Evolutionary conservation across 139 green algal species (phyloP).

Genomic region (Auxenochlorella pyrenoidosa): DNA sequence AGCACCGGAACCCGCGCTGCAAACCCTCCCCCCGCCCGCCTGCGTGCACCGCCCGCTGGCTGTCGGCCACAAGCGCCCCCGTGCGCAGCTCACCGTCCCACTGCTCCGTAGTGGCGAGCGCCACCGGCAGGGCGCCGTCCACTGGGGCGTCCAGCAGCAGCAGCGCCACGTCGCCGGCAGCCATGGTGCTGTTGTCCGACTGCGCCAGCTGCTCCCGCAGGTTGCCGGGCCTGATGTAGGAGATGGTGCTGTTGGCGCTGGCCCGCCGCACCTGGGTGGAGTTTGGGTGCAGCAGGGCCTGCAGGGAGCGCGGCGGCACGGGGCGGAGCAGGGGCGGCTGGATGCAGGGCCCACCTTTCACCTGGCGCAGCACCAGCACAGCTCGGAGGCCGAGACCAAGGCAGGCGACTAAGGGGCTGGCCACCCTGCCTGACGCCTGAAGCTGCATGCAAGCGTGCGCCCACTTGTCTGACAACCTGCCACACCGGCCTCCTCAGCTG

Average conservation of each 20-base stretch:
- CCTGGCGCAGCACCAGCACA: too few relatives aligned
- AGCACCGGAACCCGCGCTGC: background rate
- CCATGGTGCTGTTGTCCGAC: background rate
- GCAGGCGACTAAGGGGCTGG: too few relatives aligned
- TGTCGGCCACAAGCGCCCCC: background rate
- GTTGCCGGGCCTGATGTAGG: background rate
- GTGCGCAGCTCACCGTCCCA: background rate
- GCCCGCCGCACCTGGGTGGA: background rate
- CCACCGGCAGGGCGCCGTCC: background rate
- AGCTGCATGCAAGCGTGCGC: too few relatives aligned
- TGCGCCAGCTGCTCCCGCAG: too few relatives aligned
- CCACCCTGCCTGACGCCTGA: too few relatives aligned
- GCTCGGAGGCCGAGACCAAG: too few relatives aligned
- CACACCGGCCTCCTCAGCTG: too few relatives aligned
- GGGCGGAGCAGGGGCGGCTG: background rate
- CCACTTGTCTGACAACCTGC: too few relatives aligned
- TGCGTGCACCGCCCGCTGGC: too few relatives aligned
- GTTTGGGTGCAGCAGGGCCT: conserved; percentile 9
- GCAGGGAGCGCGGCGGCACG: background rate
- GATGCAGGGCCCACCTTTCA: background rate
- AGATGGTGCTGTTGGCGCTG: background rate
- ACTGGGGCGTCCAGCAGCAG: conserved; percentile 14
- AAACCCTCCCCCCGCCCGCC: background rate
- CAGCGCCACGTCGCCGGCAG: conserved; percentile 15
- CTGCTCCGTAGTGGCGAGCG: background rate